phyloP scores from a whole-genome alignment of 2,329 filamentous ascomycete genomes.

The Calycina herbarum region DNA sequence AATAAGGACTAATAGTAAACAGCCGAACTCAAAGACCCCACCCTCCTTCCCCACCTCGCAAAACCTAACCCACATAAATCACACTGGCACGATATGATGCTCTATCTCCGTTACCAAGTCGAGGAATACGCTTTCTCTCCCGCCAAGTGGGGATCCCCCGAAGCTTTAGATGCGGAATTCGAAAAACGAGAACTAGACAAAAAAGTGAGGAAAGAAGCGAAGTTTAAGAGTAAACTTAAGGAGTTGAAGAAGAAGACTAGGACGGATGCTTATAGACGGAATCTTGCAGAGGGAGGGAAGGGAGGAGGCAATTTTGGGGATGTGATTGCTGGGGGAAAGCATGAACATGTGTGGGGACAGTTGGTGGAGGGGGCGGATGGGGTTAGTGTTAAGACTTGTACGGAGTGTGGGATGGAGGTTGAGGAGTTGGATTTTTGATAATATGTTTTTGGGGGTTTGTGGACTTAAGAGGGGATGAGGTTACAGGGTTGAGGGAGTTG shows the following conservation, averaged over 20 bases:
- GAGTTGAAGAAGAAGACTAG: conserved; percentile 92
- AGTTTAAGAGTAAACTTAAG: conserved; percentile 84
- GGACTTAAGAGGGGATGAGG: not conserved
- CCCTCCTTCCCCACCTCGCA: conserved; percentile 82
- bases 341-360: conserved; percentile 86
- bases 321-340: conserved; percentile 66
- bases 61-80: conserved; percentile 93
- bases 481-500: not conserved
- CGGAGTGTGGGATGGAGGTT: conserved; percentile 75
- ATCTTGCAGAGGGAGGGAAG: conserved; percentile 54
- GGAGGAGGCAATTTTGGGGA: conserved; percentile 70
- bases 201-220: conserved; percentile 83
- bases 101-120: conserved; percentile 90
- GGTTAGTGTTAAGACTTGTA: conserved; percentile 77
- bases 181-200: conserved; percentile 75
- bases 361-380: conserved; percentile 70
- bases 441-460: not conserved
- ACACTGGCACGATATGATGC: conserved; percentile 98
- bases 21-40: conserved; percentile 78
- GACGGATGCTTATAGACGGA: conserved; percentile 83
- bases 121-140: conserved; percentile 82
- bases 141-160: conserved; percentile 86
- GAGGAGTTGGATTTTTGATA: conserved; percentile 57
- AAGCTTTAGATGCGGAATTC: conserved; percentile 86
- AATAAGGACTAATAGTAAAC: too few species aligned